Evolutionary conservation across 768 basidiomycete species (phyloP), one percentile per base, ranked within the genome.

Genomic region (Calocybe indica): DNA sequence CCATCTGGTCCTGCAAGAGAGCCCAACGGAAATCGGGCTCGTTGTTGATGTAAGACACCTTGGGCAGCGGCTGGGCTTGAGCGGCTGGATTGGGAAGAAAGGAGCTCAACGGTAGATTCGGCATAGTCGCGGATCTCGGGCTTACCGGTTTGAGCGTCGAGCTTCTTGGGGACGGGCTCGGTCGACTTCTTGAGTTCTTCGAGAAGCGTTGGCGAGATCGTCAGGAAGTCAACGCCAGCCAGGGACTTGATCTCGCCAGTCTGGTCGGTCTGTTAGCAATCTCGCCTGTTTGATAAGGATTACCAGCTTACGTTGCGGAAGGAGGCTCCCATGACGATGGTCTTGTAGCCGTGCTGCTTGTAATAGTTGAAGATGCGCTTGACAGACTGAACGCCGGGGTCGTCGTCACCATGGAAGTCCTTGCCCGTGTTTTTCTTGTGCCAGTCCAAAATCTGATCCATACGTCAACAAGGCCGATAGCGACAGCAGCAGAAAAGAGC

Each of bases 281-380:
- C 43, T 43, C 55, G 44, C 46, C 47, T 29, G 12, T 42, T 37
- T 11, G 29, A 46, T 34, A 15, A 49, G 22, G 45, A 38, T 56
- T 31, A 15, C 39, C 6, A 41, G 35, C 87, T 49, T 57, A 93
- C 85, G 76, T 97, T 98, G 65, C 96, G 89, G 93, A 99, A 97
- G 31, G 92, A 95, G 50, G 96, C 96, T 64, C 95, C 96, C 96
- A 98, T 97, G 67, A 98, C 95, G 70, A 99, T 97, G 58, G 96
- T 99, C 62, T 93, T 91, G 82, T 99, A 98, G 51, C 80, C 79
- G 72, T 98, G 82, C 66, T 96, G 93, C 80, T 97, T 98, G 83
- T 99, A 99, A 71, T 93, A 98, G 78, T 95, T 90, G 83, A 86
- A 99, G 75, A 99, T 99, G 71, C 79, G 88, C 76, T 90, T 86